Evolutionary conservation across 2,329 filamentous ascomycete species (phyloP), one percentile per base, ranked within the genome.

Genomic region (Penicillium sp.): DNA sequence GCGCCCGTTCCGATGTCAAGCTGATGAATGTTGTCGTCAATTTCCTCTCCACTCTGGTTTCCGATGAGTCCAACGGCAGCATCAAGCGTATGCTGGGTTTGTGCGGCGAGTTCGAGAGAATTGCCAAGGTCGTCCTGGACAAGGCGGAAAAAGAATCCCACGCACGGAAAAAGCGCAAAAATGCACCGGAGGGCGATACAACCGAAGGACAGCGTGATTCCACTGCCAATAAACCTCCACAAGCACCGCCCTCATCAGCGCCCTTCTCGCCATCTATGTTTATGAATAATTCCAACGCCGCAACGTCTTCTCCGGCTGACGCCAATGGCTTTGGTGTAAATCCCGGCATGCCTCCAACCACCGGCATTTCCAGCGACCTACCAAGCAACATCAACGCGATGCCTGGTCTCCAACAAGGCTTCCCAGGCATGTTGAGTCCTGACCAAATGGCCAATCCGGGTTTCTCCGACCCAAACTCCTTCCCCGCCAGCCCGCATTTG

Each of bases 41-140:
- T 35, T 98, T 97, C 68, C 72, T 98, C 27, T 89, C 87, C 3
- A 90, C 88, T 69, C 77, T 98, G 10, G 87, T 87, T n/a, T 81
- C 86, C 28, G 91, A 97, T 59, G 87, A 90, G 54, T 87, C 89
- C 47, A 93, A 90, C 47, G 87, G 89, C 34, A 90, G 88, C 59
- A 88, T 97, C 4, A 88, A 89, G 64, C 86, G 93, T 40, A 97
- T 97, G 89, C 79, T 96, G 14, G 86, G 85, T 20, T 85, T 97
- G 1, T 97, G 91, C 67, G 82, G 87, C n/a, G 93, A 98, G 62
- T 98, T 98, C 59, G 90, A 95, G 67, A 83, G 93, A 48, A 96
- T 98, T 54, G 89, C 89, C 28, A 88, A 85, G 62, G 82, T 89
- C 3, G 89, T 95, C 7, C 83, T 97, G 37, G 91, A 97, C 49